These are phyloP conservation scores for Sechiopsis laciniata DNA, from an alignment of 306 rosid genomes.

Conservation along the genomic window DNA sequence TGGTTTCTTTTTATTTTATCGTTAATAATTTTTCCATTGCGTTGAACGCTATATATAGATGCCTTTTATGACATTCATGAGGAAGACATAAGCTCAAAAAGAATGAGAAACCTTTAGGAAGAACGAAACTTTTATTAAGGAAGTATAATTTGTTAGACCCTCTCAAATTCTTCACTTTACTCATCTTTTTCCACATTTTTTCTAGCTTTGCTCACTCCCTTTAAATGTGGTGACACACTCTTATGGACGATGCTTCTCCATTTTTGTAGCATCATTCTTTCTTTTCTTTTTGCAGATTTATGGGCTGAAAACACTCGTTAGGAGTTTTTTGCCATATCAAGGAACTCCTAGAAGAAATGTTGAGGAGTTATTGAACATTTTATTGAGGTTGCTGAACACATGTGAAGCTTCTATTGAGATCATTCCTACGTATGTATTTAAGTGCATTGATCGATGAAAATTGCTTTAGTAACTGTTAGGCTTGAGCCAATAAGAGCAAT, in stretches of 20 bases:
- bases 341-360: constrained; percentile 39
- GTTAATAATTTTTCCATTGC: constrained; percentile 10
- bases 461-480: constrained; percentile 5
- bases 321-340: constrained; percentile 61
- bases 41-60: too few relatives aligned
- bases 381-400: constrained; percentile 42
- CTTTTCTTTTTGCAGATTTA: constrained; percentile 53
- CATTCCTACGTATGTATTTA: constrained; percentile 38
- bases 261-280: constrained; percentile 6
- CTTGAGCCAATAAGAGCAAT: too few relatives aligned
- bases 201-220: too few relatives aligned
- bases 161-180: too few relatives aligned
- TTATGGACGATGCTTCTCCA: background rate
- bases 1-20: too few relatives aligned
- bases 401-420: constrained; percentile 33
- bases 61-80: too few relatives aligned
- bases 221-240: background rate
- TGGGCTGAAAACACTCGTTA: constrained; percentile 76
- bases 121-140: too few relatives aligned
- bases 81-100: too few relatives aligned
- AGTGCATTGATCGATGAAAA: constrained; percentile 18
- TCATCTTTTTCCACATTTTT: too few relatives aligned
- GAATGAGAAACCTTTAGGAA: too few relatives aligned
- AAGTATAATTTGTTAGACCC: too few relatives aligned
- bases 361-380: constrained; percentile 45